Evolutionary conservation across 768 basidiomycete genomes (phyloP), one percentile per base, ranked within the genome.

Genomic region (Mrakia hoshinonis): DNA sequence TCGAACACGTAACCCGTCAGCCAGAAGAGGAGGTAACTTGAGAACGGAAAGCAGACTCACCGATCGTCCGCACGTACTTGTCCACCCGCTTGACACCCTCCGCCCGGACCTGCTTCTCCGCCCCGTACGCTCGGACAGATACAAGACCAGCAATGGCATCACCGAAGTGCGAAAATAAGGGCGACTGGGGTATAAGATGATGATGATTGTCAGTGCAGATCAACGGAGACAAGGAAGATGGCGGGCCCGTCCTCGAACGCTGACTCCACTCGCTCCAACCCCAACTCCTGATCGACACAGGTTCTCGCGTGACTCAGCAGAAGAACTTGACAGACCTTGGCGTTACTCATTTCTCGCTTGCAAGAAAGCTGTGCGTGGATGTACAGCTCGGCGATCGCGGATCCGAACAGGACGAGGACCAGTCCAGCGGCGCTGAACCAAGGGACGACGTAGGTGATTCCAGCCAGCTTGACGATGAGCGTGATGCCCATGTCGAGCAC

Each of bases 121-220:
- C 85, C 4, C 85, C 85, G 76, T 86, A 90, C 0, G 88, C 88
- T 29, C 87, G 82, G 69, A 90, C 85, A 10, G 87, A 79, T 2
- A 80, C 81, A 43, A 87, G 75, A 9, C 87, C 88, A 71, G 82
- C 79, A 47, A 89, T 84, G 0, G 87, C 82, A 74, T 87, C 82
- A 64, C 85, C 81, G 78, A 86, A 80, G 77, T 84, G 83, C 22
- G 81, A 82, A 63, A 84, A 79, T 3, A 85, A 81, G 0, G 85
- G 85, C 10, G 83, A 80, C 60, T n/a, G n/a, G n/a, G n/a, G n/a
- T n/a, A n/a, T n/a, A n/a, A n/a, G n/a, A n/a, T n/a, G n/a, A n/a
- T n/a, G n/a, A n/a, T n/a, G n/a, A n/a, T n/a, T n/a, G n/a, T n/a
- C n/a, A n/a, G n/a, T n/a, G n/a, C n/a, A n/a, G n/a, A n/a, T n/a